Evolutionary conservation across 2,329 filamentous ascomycete species (phyloP), one percentile per base, ranked within the genome.

Genomic region (Sphaerulina vaccinii): DNA sequence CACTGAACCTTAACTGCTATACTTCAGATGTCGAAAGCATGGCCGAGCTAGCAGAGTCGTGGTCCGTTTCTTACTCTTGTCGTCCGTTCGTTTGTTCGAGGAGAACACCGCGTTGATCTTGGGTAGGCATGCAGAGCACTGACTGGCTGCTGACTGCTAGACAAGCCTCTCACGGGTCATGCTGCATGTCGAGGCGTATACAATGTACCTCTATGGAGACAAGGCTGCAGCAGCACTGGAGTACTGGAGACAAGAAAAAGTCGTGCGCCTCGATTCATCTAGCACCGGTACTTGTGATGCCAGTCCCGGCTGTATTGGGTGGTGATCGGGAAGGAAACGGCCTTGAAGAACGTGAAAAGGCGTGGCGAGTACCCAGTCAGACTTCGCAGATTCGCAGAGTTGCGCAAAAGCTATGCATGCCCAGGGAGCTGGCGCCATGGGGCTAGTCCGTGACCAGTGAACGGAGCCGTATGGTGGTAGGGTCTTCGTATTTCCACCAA

Each of bases 121-220:
- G 44, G 44, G 44, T 33, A 47, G 19, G 27, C 21, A 38, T 38
- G 44, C 44, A 47, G 44, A 47, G n/a, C 33, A 38, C 16, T 35
- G n/a, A n/a, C n/a, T n/a, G n/a, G n/a, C n/a, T n/a, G n/a, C 32
- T 47, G 44, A 39, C 44, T 24, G 44, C 44, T 47, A 18, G 44
- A 35, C 44, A 8, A 18, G n/a, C n/a, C n/a, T n/a, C n/a, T 9
- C 13, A 21, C 19, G 37, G 35, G 44, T 38, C 33, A 47, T 47
- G 44, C 44, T 47, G 44, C 44, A 15, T 19, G 21, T n/a, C n/a
- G n/a, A n/a, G n/a, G n/a, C n/a, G n/a, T n/a, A n/a, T n/a, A n/a
- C n/a, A n/a, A n/a, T n/a, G n/a, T n/a, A n/a, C n/a, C n/a, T n/a
- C n/a, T n/a, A n/a, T n/a, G n/a, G n/a, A n/a, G n/a, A n/a, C n/a